Evolutionary conservation across 257 asterid genomes (phyloP).

Genomic region (Solanum ossicruentum): DNA sequence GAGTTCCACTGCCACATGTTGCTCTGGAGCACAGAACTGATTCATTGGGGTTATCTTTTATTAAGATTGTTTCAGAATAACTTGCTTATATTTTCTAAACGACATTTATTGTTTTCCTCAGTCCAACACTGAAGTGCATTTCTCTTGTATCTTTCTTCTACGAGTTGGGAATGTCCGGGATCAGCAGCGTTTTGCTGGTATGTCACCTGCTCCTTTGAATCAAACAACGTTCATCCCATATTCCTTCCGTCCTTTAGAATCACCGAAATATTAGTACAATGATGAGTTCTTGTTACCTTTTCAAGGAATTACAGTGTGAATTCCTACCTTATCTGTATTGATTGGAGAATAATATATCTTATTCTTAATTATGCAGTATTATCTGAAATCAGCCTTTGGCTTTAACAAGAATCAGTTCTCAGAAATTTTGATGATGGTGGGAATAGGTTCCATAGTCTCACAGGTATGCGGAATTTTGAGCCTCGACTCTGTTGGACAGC

Average conservation of each 20-base stretch:
- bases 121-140: conserved; percentile 61
- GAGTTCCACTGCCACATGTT: background rate
- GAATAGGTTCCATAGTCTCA: conserved; percentile 78
- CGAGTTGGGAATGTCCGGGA: conserved; percentile 86
- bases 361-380: conserved; percentile 44
- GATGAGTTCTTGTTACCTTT: background rate
- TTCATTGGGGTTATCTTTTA: background rate
- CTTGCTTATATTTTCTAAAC: background rate
- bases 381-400: conserved; percentile 79
- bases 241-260: background rate
- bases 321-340: background rate
- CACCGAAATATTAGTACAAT: background rate
- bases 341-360: background rate
- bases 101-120: conserved; percentile 15
- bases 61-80: background rate
- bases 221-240: background rate
- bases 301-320: background rate
- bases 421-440: conserved; percentile 78
- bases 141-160: conserved; percentile 79
- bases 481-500: background rate
- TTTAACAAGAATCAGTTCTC: conserved; percentile 80
- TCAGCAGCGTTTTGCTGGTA: conserved; percentile 79
- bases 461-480: conserved; percentile 42
- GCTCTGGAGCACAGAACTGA: background rate
- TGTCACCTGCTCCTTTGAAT: background rate